phyloP scores from a whole-genome alignment of 2,329 filamentous ascomycete species.

The Alternaria infectoria region DNA sequence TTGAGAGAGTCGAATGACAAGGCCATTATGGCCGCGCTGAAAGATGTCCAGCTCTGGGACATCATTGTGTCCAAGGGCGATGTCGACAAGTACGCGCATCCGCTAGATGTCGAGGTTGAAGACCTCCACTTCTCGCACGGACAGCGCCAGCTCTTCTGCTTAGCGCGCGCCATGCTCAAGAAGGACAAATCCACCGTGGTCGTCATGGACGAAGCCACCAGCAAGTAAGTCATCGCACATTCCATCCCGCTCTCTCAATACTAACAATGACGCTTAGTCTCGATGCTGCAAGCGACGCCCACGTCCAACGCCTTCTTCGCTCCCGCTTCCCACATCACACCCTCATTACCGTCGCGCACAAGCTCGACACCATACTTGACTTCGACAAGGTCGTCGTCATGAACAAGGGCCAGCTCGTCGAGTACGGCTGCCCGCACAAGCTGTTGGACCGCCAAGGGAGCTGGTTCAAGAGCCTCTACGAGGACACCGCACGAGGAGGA shows the following conservation, averaged over 20 bases:
- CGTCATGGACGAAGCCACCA: conserved; percentile 44
- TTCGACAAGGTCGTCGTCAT: conserved; percentile 61
- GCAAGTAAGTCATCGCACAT: conserved; percentile 29
- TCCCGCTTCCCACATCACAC: conserved; percentile 63
- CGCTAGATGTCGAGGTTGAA: conserved; percentile 39
- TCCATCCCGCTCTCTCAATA: neutral
- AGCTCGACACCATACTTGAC: conserved; percentile 62
- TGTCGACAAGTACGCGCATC: conserved; percentile 39
- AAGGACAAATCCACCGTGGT: conserved; percentile 33
- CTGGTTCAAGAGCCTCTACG: conserved; percentile 42
- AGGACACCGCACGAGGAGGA: conserved; percentile 19
- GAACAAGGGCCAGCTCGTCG: conserved; percentile 57
- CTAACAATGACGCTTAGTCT: conserved; percentile 50
- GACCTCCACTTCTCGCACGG: conserved; percentile 52
- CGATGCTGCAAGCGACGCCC: conserved; percentile 63
- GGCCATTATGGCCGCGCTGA: conserved; percentile 52
- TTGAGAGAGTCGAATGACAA: conserved; percentile 44
- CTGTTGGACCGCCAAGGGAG: conserved; percentile 38
- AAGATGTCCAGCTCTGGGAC: conserved; percentile 55
- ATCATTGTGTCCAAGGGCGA: conserved; percentile 45
- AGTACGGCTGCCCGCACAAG: conserved; percentile 46
- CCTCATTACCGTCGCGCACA: conserved; percentile 64
- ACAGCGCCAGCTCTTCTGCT: conserved; percentile 68
- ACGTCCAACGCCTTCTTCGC: conserved; percentile 64
- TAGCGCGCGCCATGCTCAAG: conserved; percentile 64